These are phyloP conservation scores for Phanerochaete sordida DNA, from an alignment of 768 basidiomycete species.

Conservation along the genomic window DNA sequence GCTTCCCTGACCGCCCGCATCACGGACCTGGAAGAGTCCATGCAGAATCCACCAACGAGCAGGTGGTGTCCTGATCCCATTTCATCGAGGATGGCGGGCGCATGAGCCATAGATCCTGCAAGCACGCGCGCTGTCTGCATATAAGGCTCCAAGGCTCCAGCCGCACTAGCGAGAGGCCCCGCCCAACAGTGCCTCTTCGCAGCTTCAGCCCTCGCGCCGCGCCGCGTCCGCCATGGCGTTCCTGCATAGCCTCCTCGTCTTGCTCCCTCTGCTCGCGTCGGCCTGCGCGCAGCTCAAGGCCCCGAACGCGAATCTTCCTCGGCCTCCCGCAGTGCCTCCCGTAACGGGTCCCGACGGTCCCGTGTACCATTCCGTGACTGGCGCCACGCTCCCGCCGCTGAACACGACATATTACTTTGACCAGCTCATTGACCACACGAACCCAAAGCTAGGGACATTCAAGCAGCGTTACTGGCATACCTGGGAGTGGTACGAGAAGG, in stretches of 20 bases:
- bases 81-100: not conserved
- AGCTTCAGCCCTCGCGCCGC: not conserved
- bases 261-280: not conserved
- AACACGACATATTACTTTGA: conserved; percentile 47
- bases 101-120: not conserved
- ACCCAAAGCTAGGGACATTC: conserved; percentile 62
- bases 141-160: not conserved
- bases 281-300: not conserved
- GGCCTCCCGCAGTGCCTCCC: conserved; percentile 19
- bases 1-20: no score
- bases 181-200: not conserved
- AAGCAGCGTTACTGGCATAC: conserved; percentile 70
- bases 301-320: conserved; percentile 3
- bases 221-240: not conserved
- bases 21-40: not conserved
- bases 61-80: not conserved
- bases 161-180: not conserved
- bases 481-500: conserved; percentile 55
- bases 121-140: not conserved
- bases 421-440: conserved; percentile 43
- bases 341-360: conserved; percentile 1
- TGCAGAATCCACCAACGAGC: not conserved
- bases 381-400: conserved; percentile 20
- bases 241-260: not conserved
- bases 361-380: conserved; percentile 2